Evolutionary conservation across 352 stramenopile species (phyloP), one percentile per base, ranked within the genome.

Genomic region (Saprolegnia diclina): DNA sequence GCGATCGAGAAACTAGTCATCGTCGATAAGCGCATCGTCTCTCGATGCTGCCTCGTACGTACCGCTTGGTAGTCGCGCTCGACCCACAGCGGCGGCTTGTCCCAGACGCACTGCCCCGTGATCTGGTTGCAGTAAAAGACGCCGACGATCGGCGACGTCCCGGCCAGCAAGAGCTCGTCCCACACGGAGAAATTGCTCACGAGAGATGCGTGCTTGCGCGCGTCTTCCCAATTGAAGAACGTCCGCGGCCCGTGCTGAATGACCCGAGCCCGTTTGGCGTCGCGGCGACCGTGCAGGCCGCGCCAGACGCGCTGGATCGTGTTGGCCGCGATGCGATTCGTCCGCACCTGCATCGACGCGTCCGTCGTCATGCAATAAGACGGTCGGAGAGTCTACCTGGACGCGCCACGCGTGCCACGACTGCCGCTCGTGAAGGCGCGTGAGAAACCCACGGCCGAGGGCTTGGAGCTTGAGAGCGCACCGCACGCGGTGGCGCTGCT

Each of bases 71-170:
- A 71, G 66, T 94, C 87, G 35, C 79, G 53, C 1, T 65, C 65
- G 21, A 74, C 38, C 86, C 86, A 94, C 26, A 80, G 70, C 9
- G 67, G 70, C n/a, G 87, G 77, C 64, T 90, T 81, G 50, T 83
- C 59, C 87, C 87, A 95, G 14, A 74, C 75, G 53, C 85, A 94
- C 7, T 71, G 61, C 10, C 74, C 70, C n/a, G 87, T 95, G 42
- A 88, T 74, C 13, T 80, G 76, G 46, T 95, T 82, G 59, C 77
- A 83, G 68, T 93, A 95, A 50, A 95, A 93, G 9, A 71, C 71
- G 5, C 91, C 77, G 35, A 59, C 52, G 4, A 74, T 67, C 4
- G 77, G 77, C 40, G 88, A 87, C 16, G 80, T 77, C 21, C 53
- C 22, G 5, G 56, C 73, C 0, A 81, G 71, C 42, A 87, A 74